Evolutionary conservation across 176 grass and related monocot genomes (phyloP).

Genomic region (Pontederia paniculata): DNA sequence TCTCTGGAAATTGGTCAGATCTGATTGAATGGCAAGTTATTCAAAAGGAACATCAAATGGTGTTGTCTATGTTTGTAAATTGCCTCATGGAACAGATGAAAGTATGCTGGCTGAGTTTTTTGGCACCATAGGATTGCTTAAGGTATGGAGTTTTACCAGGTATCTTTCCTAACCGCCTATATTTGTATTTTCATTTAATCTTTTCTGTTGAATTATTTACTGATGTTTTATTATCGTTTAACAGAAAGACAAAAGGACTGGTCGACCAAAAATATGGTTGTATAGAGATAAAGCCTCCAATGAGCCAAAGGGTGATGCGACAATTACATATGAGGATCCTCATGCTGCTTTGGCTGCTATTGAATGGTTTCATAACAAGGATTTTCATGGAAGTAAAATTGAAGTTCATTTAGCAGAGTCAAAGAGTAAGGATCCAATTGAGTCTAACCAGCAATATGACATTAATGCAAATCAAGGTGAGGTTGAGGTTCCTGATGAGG

Average conservation of each 20-base stretch:
- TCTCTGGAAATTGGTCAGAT: background rate
- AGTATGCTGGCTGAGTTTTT: conserved; percentile 66
- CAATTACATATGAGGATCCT: conserved; percentile 84
- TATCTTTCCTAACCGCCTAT: conserved; percentile 41
- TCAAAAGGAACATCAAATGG: no score
- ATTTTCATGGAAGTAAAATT: conserved; percentile 74
- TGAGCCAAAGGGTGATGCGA: conserved; percentile 95
- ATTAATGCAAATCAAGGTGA: conserved; percentile 15
- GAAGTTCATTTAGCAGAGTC: conserved; percentile 82
- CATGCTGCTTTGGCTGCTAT: conserved; percentile 89
- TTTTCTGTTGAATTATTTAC: background rate
- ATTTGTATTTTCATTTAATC: conserved; percentile 1
- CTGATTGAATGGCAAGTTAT: conserved; percentile 3
- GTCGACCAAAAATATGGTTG: conserved; percentile 81
- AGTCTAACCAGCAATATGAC: conserved; percentile 4
- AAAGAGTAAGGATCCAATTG: conserved; percentile 56
- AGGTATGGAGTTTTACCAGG: conserved; percentile 76
- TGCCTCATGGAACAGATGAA: conserved; percentile 78
- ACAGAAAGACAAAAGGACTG: conserved; percentile 94
- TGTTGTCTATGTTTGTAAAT: conserved; percentile 62
- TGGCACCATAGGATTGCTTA: conserved; percentile 98
- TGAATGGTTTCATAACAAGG: conserved; percentile 96
- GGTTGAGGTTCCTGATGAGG: conserved; percentile 33
- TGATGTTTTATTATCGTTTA: background rate
- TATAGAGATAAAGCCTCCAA: conserved; percentile 85